Base-by-base conservation (phyloP, 352 stramenopile species). In the Phytopythium oedochilum region DNA sequence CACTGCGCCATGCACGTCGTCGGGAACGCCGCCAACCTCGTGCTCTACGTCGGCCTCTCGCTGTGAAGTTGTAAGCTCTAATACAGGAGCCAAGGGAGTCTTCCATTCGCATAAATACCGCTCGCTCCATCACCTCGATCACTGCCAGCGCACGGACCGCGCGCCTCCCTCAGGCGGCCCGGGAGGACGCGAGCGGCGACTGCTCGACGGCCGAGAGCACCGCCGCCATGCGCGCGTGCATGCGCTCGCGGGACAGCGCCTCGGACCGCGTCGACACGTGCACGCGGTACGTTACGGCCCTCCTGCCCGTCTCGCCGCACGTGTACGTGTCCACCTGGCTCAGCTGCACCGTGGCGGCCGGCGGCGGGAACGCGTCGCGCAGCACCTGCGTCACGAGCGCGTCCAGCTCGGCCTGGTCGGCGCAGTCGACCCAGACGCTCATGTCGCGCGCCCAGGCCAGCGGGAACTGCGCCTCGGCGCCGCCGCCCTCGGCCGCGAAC, bases 1-100 rank as follows among this genome's bases (percentile, higher is more conserved):
- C 83, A 93, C 68, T 89, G 82, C 59, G 78, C 70, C 28, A 68
- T 93, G 53, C 83, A 93, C 59, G 38, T 93, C 42, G 63, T 89
- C 43, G 80, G 83, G 58, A 93, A 93, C 56, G 38, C 84, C 18
- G 80, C 68, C 61, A 93, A 93, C 51, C 64, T 90, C 68, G 25
- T 93, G 57, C 64, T 93, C 43, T 93, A 93, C 60, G 73, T 64
- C 14, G 80, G 79, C 10, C 72, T 91, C 44, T 72, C 73, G 3
- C 63, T 73, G 39, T 86, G 59, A 53, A 45, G 11, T 23, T 31
- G 53, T n/a, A n/a, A n/a, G n/a, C n/a, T n/a, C n/a, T n/a, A n/a
- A n/a, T n/a, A n/a, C n/a, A n/a, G n/a, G n/a, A n/a, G n/a, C n/a
- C n/a, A n/a, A n/a, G n/a, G n/a, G n/a, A n/a, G 12, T 10, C n/a